Evolutionary conservation across 129 eudicot species (phyloP).

Genomic region (Artemisia annua): DNA sequence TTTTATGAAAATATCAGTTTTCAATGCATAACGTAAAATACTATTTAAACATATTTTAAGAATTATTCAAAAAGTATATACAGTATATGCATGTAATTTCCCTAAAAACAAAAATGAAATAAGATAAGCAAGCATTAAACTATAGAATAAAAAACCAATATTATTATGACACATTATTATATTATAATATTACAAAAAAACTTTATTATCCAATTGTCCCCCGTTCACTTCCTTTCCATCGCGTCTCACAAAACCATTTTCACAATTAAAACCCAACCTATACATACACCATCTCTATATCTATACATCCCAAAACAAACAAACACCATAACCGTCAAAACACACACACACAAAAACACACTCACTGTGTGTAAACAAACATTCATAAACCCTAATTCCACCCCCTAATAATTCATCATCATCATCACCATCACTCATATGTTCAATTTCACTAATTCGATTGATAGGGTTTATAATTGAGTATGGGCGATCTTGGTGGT

Average conservation of each 20-base stretch:
- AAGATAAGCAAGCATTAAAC: too few relatives aligned
- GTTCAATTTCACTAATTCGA: not conserved
- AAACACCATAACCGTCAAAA: not conserved
- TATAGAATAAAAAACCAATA: too few relatives aligned
- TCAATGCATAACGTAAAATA: too few relatives aligned
- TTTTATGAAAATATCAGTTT: too few relatives aligned
- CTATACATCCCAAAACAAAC: not conserved
- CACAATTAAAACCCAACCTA: conserved; percentile 3
- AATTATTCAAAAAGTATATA: too few relatives aligned
- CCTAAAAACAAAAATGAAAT: too few relatives aligned
- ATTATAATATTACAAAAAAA: too few relatives aligned
- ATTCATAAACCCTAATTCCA: conserved; percentile 26
- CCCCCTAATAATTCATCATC: not conserved
- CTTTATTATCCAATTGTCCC: not conserved
- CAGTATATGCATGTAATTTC: too few relatives aligned
- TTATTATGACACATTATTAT: too few relatives aligned
- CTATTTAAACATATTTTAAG: too few relatives aligned
- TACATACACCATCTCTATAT: conserved; percentile 28
- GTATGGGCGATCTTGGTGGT: conserved; percentile 46
- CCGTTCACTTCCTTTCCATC: conserved; percentile 36
- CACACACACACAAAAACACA: conserved; percentile 1
- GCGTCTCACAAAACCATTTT: conserved; percentile 31
- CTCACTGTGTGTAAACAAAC: not conserved
- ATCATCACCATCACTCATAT: not conserved
- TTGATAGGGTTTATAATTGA: conserved; percentile 2